Evolutionary conservation across 192 early-diverging fungal genomes (phyloP).

Genomic region (Linnemannia schmuckeri): DNA sequence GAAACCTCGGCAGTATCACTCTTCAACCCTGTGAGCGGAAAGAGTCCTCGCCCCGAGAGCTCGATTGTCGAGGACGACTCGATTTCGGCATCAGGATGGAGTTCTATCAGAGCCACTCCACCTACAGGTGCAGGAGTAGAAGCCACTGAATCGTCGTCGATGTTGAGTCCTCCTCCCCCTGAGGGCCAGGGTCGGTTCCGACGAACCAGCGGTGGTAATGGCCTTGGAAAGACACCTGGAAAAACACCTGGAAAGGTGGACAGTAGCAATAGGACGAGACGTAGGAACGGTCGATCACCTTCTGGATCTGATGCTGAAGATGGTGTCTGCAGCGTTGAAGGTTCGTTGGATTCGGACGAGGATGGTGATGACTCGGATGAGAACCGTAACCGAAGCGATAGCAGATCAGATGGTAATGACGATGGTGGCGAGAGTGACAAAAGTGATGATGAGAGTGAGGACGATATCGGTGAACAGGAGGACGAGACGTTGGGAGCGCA

Average conservation of each 20-base stretch:
- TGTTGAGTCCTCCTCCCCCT: constrained; percentile 5
- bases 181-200: not conserved
- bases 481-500: constrained; percentile 13
- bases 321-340: not conserved
- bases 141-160: not conserved
- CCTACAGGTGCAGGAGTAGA: not conserved
- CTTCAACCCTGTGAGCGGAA: constrained; percentile 5
- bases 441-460: not conserved
- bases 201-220: not conserved
- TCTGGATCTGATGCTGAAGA: constrained; percentile 6
- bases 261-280: no score
- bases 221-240: not conserved
- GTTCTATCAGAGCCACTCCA: constrained; percentile 1
- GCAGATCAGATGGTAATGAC: not conserved
- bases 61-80: constrained; percentile 23
- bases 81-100: not conserved
- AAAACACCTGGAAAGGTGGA: not conserved
- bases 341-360: not conserved
- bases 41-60: constrained; percentile 25
- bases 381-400: not conserved
- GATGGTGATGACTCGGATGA: not conserved
- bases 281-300: constrained; percentile 12
- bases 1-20: not conserved
- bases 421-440: constrained; percentile 3
- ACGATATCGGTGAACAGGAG: not conserved